Conservation (phyloP, 768 basidiomycete genomes). For the Cubamyces lactineus region DNA sequence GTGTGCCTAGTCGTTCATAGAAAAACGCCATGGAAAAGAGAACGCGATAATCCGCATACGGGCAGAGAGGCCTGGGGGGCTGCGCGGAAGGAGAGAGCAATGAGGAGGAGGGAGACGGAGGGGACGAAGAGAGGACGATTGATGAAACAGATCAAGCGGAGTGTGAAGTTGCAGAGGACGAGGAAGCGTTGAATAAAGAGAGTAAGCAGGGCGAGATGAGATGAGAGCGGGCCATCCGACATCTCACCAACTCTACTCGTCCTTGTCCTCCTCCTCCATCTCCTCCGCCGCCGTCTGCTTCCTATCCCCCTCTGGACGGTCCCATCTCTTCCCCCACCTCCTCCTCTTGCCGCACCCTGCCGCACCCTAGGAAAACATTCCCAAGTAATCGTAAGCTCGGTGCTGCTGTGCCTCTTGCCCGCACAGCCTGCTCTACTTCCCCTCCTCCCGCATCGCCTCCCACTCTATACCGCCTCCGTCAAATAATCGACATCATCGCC, state of each 20-base stretch:
- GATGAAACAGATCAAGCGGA: constrained; percentile 30
- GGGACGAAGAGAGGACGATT: constrained; percentile 8
- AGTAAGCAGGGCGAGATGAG: neutral
- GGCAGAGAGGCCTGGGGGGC: neutral
- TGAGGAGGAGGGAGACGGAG: neutral
- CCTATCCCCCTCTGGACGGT: neutral
- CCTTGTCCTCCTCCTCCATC: neutral
- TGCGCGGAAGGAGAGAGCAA: neutral
- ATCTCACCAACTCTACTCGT: constrained; percentile 10
- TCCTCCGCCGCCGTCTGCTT: neutral
- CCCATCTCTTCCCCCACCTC: neutral
- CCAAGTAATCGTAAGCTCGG: neutral
- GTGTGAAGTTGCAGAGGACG: constrained; percentile 19
- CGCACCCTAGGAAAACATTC: too few relatives aligned
- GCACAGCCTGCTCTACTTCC: constrained; percentile 18
- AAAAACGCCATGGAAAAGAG: neutral
- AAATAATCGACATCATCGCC: constrained; percentile 29
- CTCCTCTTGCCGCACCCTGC: neutral
- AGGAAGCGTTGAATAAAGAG: constrained; percentile 14
- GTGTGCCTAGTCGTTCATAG: constrained; percentile 7
- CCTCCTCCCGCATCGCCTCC: constrained; percentile 20
- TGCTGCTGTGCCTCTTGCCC: constrained; percentile 16
- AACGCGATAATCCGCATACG: neutral
- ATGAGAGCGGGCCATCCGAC: neutral
- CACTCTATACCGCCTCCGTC: constrained; percentile 24